These are phyloP conservation scores for Blastosporella zonata DNA, from an alignment of 1,284 basidiomycete species.

Conservation along the genomic window DNA sequence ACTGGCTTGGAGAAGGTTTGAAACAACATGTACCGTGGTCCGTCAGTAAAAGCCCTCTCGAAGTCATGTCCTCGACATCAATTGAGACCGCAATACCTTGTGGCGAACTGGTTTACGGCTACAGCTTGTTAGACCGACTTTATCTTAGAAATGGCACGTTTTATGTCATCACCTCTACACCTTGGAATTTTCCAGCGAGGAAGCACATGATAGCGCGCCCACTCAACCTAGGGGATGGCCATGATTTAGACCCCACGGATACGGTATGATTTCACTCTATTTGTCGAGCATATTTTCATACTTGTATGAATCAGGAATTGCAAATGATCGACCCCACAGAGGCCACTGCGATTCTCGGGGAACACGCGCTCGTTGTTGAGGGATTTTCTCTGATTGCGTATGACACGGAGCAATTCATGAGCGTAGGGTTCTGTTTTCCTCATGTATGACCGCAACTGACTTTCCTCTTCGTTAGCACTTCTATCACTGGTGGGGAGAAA, in stretches of 20 bases:
- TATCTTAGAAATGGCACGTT: conserved; percentile 27
- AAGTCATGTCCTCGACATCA: conserved; percentile 8
- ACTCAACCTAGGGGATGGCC: conserved; percentile 18
- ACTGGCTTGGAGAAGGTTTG: not conserved
- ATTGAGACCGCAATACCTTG: conserved; percentile 23
- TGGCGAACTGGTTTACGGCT: conserved; percentile 20
- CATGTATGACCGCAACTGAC: not conserved
- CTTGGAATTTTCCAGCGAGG: conserved; percentile 19
- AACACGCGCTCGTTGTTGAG: conserved; percentile 26
- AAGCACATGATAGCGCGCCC: conserved; percentile 23
- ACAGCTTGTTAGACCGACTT: conserved; percentile 24
- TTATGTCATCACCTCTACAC: conserved; percentile 24
- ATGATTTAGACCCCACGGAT: conserved; percentile 23
- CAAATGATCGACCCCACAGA: conserved; percentile 29
- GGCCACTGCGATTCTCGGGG: conserved; percentile 27
- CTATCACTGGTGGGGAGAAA: conserved; percentile 45
- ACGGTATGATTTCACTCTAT: conserved; percentile 16
- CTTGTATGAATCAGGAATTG: conserved; percentile 27
- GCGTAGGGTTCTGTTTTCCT: conserved; percentile 20
- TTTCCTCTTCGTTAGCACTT: conserved; percentile 30
- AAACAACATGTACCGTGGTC: no score
- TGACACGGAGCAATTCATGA: conserved; percentile 36
- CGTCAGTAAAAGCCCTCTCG: not conserved
- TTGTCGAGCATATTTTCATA: not conserved
- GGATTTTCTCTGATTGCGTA: conserved; percentile 34